Evolutionary conservation across 2,329 filamentous ascomycete species (phyloP).

Genomic region (Fusarium sp.): DNA sequence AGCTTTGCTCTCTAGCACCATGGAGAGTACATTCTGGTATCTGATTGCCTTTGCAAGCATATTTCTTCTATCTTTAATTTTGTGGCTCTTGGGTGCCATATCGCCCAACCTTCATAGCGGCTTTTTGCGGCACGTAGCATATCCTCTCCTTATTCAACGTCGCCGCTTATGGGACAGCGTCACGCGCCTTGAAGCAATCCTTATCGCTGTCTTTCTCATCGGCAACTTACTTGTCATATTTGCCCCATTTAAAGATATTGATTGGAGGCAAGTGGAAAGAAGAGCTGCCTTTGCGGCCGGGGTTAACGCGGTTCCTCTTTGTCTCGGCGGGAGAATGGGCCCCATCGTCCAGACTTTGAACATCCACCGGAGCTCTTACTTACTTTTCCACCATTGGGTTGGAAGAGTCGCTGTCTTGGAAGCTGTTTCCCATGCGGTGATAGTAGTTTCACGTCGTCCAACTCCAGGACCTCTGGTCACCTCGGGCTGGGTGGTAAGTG

Average conservation of each 20-base stretch:
- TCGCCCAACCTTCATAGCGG: neutral
- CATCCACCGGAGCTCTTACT: slow-evolving; percentile 16
- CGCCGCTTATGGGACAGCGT: slow-evolving; percentile 12
- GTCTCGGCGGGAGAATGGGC: slow-evolving; percentile 6
- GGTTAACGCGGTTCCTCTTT: slow-evolving; percentile 7
- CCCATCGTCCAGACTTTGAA: slow-evolving; percentile 9
- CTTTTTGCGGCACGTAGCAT: slow-evolving; percentile 4
- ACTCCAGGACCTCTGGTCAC: neutral
- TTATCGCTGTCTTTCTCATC: neutral
- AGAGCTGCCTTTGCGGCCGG: neutral
- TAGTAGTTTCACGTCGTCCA: neutral
- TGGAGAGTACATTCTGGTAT: slow-evolving; percentile 3
- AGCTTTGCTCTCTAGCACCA: neutral
- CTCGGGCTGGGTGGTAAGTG: slow-evolving; percentile 3
- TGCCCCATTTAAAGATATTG: neutral
- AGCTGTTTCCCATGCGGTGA: slow-evolving; percentile 1
- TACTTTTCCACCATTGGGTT: slow-evolving; percentile 13
- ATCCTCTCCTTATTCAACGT: slow-evolving; percentile 6
- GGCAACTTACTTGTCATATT: slow-evolving; percentile 5
- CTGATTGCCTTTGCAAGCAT: neutral
- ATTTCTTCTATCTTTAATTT: neutral
- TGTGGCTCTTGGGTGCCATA: neutral
- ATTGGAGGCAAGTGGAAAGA: slow-evolving; percentile 4
- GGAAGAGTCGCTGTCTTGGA: slow-evolving; percentile 10
- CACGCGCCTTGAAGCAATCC: slow-evolving; percentile 4